Evolutionary conservation across 768 basidiomycete species (phyloP), one percentile per base, ranked within the genome.

Genomic region (Leccinum variicolor): DNA sequence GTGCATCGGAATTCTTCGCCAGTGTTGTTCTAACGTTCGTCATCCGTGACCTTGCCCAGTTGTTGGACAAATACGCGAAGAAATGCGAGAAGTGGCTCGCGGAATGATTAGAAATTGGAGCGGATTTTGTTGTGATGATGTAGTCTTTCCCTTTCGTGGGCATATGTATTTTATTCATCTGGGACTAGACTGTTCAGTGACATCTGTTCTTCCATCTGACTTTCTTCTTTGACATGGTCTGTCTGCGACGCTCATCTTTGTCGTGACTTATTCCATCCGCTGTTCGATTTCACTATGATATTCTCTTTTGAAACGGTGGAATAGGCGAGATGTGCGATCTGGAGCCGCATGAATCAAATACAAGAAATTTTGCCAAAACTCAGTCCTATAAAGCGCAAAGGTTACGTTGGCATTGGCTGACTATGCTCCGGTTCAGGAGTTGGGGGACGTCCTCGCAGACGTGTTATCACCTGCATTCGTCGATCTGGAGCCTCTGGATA

Each of bases 11-110:
- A 67, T 96, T 96, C 71, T 96, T 95, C 64, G 90, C 90, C 25
- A 89, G 81, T 53, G 92, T 94, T 59, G 84, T 96, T 54, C 79
- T 94, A 60, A 90, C 90, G 17, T 94, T 96, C 69, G 92, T 96
- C 66, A 85, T 96, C 65, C 85, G 86, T 53, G 92, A 94, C 71
- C 79, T 94, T 62, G 90, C 90, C 43, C 85, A 88, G 66, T 75
- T 95, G 51, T 78, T 95, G 60, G 94, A 95, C 78, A 94, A 95
- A 75, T 94, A 94, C 72, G 89, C 87, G 62, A 94, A 94, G 81
- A 90, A 91, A 71, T 92, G 90, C 74, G 92, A 92, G 75, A 92
- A 92, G 74, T 92, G 91, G 90, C 80, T 93, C 36, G 89, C 85
- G 36, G 92, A 94, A 69, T 93, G 78, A 79, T 59, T 62, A 64